Evolutionary conservation across 1,284 basidiomycete genomes (phyloP).

Genomic region (Leccinum fuscescens): DNA sequence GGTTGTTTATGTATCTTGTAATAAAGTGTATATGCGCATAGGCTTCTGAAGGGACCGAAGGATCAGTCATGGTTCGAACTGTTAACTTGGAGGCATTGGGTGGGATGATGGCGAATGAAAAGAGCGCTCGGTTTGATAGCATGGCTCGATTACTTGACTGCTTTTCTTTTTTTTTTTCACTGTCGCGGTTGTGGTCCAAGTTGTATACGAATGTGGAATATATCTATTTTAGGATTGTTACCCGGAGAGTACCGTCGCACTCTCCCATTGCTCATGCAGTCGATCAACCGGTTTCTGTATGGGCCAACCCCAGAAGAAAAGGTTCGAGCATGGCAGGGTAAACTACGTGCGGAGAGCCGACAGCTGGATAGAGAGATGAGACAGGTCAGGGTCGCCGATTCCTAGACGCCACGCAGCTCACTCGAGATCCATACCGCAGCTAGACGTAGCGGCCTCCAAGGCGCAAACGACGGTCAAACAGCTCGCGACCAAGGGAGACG

Average conservation of each 20-base stretch:
- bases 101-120: background rate
- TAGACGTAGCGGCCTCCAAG: slow-evolving; percentile 82
- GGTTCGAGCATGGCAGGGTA: slow-evolving; percentile 84
- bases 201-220: slow-evolving; percentile 7
- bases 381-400: slow-evolving; percentile 61
- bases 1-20: background rate
- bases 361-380: slow-evolving; percentile 88
- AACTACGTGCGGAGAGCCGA: slow-evolving; percentile 78
- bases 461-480: slow-evolving; percentile 85
- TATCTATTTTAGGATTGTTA: slow-evolving; percentile 19
- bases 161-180: too few species aligned
- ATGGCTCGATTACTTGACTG: background rate
- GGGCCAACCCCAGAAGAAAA: slow-evolving; percentile 93
- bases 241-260: slow-evolving; percentile 1
- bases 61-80: background rate
- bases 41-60: background rate
- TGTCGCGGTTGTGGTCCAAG: background rate
- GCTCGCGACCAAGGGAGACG: slow-evolving; percentile 88
- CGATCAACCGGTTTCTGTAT: slow-evolving; percentile 88
- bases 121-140: background rate
- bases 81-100: too few species aligned
- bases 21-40: background rate
- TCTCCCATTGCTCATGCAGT: slow-evolving; percentile 59
- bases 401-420: slow-evolving; percentile 21
- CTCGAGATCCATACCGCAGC: slow-evolving; percentile 42